A percentile compares a stretch with the other conserved stretches of the same genome.
Evolutionary conservation across 2,329 filamentous ascomycete genomes (phyloP).

Genomic region (Fusarium papillatum): DNA sequence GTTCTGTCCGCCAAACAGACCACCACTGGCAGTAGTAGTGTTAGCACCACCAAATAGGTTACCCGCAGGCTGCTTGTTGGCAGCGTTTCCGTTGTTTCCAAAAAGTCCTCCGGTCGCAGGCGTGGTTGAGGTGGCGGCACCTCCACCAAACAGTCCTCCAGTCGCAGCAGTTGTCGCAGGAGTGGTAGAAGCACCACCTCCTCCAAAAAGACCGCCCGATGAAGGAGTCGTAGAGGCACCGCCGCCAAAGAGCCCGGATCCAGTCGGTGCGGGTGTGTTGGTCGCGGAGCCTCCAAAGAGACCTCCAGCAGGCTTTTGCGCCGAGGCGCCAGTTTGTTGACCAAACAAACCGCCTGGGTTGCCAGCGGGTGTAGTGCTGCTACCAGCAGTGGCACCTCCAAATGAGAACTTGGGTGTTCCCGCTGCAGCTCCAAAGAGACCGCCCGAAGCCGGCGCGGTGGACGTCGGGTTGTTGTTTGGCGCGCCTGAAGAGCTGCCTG

Average conservation of each 20-base stretch:
- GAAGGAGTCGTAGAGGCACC: constrained; percentile 42
- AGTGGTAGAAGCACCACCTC: constrained; percentile 38
- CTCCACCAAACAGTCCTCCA: constrained; percentile 43
- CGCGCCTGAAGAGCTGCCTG: constrained; percentile 50
- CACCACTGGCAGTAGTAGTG: constrained; percentile 38
- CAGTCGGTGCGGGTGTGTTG: constrained; percentile 24
- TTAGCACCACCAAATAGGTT: constrained; percentile 46
- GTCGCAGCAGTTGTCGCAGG: constrained; percentile 43
- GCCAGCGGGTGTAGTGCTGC: constrained; percentile 46
- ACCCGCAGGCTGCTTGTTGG: constrained; percentile 37
- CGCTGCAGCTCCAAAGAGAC: constrained; percentile 55
- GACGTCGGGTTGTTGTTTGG: constrained; percentile 48
- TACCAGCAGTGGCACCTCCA: constrained; percentile 45
- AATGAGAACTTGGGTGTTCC: constrained; percentile 58
- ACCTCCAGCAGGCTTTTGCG: constrained; percentile 44
- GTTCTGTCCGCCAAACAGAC: constrained; percentile 44
- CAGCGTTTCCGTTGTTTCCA: constrained; percentile 38
- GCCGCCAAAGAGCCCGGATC: constrained; percentile 43
- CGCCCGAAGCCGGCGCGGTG: constrained; percentile 55
- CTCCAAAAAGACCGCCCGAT: constrained; percentile 40
- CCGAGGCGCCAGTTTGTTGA: constrained; percentile 44
- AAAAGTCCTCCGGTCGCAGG: constrained; percentile 50
- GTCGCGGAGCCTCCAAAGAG: constrained; percentile 43
- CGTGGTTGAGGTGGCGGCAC: constrained; percentile 41
- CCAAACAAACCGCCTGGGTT: constrained; percentile 49